These are phyloP conservation scores for Candolleomyces efflorescens DNA, from an alignment of 768 basidiomycete species.

Conservation along the genomic window DNA sequence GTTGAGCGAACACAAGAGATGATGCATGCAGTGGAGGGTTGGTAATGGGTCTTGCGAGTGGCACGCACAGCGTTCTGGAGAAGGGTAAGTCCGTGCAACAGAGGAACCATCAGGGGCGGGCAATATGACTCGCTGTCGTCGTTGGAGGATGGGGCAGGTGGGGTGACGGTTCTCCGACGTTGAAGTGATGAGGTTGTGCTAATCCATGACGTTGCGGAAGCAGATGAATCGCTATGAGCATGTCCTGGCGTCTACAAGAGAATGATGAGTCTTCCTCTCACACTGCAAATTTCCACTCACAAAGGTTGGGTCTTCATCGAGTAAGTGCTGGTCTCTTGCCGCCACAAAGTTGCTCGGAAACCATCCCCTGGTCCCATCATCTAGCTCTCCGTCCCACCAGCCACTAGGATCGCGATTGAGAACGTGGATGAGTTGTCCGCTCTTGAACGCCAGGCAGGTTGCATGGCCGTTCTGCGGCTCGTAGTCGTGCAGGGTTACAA, in stretches of 20 bases:
- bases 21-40: conserved; percentile 91
- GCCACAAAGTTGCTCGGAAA: conserved; percentile 97
- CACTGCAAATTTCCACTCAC: conserved; percentile 25
- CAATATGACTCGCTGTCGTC: conserved; percentile 59
- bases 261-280: conserved; percentile 1
- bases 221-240: conserved; percentile 36
- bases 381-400: conserved; percentile 98
- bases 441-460: conserved; percentile 84
- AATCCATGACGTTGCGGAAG: conserved; percentile 53
- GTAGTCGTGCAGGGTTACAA: conserved; percentile 93
- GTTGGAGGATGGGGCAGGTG: conserved; percentile 41
- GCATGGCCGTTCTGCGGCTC: conserved; percentile 62
- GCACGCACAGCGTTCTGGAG: conserved; percentile 80
- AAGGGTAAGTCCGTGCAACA: conserved; percentile 81
- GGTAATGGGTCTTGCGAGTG: conserved; percentile 80
- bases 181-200: conserved; percentile 35
- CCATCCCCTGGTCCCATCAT: conserved; percentile 81
- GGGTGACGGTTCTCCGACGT: conserved; percentile 29
- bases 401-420: conserved; percentile 82
- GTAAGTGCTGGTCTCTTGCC: conserved; percentile 52
- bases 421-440: conserved; percentile 91
- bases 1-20: conserved; percentile 91
- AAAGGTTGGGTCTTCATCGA: conserved; percentile 52
- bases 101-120: conserved; percentile 75
- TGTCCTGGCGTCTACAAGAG: conserved; percentile 5